Percentiles rank a stretch among this genome's conserved stretches.
phyloP scores from a whole-genome alignment of 441 rosid genomes.

The Aleurites moluccanus region DNA sequence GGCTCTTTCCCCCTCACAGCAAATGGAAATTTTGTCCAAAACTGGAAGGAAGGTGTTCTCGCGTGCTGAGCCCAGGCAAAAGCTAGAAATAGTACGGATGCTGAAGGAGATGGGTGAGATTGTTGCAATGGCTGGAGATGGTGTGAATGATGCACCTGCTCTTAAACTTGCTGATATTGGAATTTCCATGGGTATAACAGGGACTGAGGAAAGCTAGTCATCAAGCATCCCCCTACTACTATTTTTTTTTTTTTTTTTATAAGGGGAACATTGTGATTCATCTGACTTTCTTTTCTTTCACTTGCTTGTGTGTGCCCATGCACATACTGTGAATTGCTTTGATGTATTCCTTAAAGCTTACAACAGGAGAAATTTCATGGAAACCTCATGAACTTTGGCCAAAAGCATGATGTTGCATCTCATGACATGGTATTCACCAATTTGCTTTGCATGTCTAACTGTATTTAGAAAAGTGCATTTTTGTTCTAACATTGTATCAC shows the following conservation, averaged over 20 bases:
- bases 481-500: not conserved
- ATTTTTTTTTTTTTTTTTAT: no score
- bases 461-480: constrained; percentile 2
- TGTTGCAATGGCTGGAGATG: constrained; percentile 96
- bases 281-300: not conserved
- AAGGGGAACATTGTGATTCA: no score
- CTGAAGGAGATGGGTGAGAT: constrained; percentile 85
- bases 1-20: constrained; percentile 49
- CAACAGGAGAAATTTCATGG: not conserved
- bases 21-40: constrained; percentile 53
- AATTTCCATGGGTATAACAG: constrained; percentile 90
- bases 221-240: no score
- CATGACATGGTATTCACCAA: not conserved
- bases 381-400: not conserved
- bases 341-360: not conserved
- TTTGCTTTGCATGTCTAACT: not conserved
- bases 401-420: not conserved
- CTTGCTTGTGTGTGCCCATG: not conserved
- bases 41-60: constrained; percentile 85
- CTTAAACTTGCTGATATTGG: constrained; percentile 93
- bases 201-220: constrained; percentile 64
- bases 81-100: constrained; percentile 85
- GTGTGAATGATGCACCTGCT: constrained; percentile 95
- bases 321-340: not conserved
- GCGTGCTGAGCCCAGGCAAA: constrained; percentile 87